Conservation (phyloP, 352 stramenopile genomes). For the Globisporangium uncinulatum region DNA sequence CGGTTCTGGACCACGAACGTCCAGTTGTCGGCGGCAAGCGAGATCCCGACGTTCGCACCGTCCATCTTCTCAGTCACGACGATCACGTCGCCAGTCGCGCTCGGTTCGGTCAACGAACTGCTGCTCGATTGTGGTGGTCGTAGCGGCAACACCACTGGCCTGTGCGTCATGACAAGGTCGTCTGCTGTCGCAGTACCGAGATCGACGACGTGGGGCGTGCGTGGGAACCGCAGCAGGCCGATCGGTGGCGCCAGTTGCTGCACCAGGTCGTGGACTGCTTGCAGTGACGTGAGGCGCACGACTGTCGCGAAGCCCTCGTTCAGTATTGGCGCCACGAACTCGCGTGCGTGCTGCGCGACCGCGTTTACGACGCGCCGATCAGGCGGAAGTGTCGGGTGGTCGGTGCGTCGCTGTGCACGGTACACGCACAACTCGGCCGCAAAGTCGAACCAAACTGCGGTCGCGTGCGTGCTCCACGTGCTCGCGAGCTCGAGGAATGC, state of each 20-base stretch:
- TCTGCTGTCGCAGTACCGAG: slow-evolving; percentile 47
- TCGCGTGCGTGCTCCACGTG: slow-evolving; percentile 49
- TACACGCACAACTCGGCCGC: slow-evolving; percentile 30
- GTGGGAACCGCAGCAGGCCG: slow-evolving; percentile 53
- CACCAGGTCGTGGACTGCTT: slow-evolving; percentile 30
- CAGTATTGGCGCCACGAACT: slow-evolving; percentile 33
- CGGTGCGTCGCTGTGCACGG: slow-evolving; percentile 34
- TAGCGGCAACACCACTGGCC: background rate
- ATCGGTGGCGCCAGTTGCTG: slow-evolving; percentile 29
- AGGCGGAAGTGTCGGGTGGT: slow-evolving; percentile 38
- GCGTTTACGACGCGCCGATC: slow-evolving; percentile 34
- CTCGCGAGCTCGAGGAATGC: slow-evolving; percentile 36
- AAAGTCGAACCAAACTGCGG: slow-evolving; percentile 58
- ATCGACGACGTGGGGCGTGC: slow-evolving; percentile 54
- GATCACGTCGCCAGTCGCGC: slow-evolving; percentile 19
- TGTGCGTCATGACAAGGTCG: slow-evolving; percentile 32
- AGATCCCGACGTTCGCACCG: slow-evolving; percentile 82
- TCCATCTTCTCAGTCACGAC: slow-evolving; percentile 82
- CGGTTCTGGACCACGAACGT: slow-evolving; percentile 72
- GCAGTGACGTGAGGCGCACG: slow-evolving; percentile 43
- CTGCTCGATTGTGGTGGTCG: background rate
- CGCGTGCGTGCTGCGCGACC: slow-evolving; percentile 33
- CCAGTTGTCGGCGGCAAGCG: slow-evolving; percentile 33
- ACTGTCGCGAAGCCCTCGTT: slow-evolving; percentile 44
- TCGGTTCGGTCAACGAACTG: background rate